phyloP scores from a whole-genome alignment of 2,329 filamentous ascomycete species.

The Nothophaeocryptopus gaeumannii region DNA sequence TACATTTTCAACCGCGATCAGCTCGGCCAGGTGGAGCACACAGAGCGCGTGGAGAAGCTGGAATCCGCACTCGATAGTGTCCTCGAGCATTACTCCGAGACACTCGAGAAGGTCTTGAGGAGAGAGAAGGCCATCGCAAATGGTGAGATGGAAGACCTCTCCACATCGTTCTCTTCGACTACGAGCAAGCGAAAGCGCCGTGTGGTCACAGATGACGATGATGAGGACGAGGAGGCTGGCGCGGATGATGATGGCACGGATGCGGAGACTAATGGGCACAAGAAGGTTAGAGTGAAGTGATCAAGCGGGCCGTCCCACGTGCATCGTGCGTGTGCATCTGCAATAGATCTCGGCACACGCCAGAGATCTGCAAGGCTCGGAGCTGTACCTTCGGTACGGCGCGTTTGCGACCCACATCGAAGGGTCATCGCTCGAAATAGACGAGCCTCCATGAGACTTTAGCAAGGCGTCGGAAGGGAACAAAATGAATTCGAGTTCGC shows the following conservation, averaged over 20 bases:
- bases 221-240: slow-evolving; percentile 21
- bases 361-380: no score
- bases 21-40: slow-evolving; percentile 65
- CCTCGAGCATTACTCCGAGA: slow-evolving; percentile 68
- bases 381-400: no score
- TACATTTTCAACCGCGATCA: slow-evolving; percentile 72
- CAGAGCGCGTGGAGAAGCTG: slow-evolving; percentile 69
- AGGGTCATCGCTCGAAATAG: no score
- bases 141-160: slow-evolving; percentile 10
- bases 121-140: slow-evolving; percentile 29
- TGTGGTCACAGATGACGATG: slow-evolving; percentile 25
- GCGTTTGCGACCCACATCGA: no score
- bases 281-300: slow-evolving; percentile 18
- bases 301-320: neutral
- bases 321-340: slow-evolving; percentile 2
- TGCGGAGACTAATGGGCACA: slow-evolving; percentile 12
- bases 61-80: slow-evolving; percentile 67
- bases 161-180: neutral
- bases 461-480: no score
- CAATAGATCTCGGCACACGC: no score
- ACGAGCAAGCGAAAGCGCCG: slow-evolving; percentile 23
- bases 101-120: slow-evolving; percentile 53
- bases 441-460: no score
- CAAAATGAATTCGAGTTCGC: no score
- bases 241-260: slow-evolving; percentile 9